Conservation (phyloP, 177 flowering plant species). For the Vitis hybrid region DNA sequence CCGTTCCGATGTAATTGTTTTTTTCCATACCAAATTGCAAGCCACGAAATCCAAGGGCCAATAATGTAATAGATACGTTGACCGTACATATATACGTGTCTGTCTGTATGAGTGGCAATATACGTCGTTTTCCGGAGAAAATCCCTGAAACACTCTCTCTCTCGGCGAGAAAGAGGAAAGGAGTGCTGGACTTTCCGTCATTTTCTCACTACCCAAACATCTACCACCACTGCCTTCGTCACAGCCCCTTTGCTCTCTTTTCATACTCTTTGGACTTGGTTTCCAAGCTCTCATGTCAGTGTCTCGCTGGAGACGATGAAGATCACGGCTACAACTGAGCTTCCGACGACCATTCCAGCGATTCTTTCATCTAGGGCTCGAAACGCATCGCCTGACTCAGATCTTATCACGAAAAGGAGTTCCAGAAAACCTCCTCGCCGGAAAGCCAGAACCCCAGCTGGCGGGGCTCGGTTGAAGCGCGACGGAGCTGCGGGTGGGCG, state of each 20-base stretch:
- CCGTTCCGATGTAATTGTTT: not conserved
- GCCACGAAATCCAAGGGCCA: not conserved
- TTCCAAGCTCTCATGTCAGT: constrained; percentile 19
- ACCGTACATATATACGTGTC: not conserved
- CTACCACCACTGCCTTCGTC: not conserved
- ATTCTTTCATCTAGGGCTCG: constrained; percentile 16
- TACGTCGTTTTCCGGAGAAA: constrained; percentile 4
- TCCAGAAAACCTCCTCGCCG: constrained; percentile 23
- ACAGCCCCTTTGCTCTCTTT: too few relatives aligned
- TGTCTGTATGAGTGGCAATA: not conserved
- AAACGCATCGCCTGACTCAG: constrained; percentile 20
- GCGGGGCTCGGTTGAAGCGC: constrained; percentile 26
- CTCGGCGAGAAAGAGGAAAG: too few relatives aligned
- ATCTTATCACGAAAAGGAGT: constrained; percentile 22
- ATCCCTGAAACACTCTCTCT: constrained; percentile 1
- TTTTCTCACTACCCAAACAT: not conserved
- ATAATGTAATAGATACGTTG: constrained; percentile 1
- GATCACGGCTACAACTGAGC: constrained; percentile 29
- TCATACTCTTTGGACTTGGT: too few relatives aligned
- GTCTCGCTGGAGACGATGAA: constrained; percentile 36
- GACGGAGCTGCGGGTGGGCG: constrained; percentile 29
- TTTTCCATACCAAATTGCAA: not conserved
- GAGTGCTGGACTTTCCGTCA: not conserved
- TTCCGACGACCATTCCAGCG: constrained; percentile 23
- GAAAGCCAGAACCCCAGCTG: constrained; percentile 30